A percentile compares a stretch with the other conserved stretches of the same genome.
Evolutionary conservation across 805 yeast species (phyloP).

Genomic region (Torulaspora delbrueckii): DNA sequence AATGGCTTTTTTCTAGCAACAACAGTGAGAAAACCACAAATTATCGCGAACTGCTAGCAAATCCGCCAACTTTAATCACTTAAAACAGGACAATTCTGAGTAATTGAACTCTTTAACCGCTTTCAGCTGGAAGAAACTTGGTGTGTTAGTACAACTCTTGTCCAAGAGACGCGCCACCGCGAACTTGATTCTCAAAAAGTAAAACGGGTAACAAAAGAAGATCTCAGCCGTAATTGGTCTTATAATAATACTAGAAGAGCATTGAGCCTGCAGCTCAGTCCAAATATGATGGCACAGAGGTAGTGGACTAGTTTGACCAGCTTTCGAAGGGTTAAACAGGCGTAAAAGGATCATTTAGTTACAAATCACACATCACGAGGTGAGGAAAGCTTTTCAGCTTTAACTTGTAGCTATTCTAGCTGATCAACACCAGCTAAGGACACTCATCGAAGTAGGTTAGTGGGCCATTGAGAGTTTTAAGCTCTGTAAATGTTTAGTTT

Average conservation of each 20-base stretch:
- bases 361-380: neutral
- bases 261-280: neutral
- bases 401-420: neutral
- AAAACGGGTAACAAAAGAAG: neutral
- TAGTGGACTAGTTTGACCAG: neutral
- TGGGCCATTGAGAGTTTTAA: neutral
- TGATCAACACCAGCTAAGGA: neutral
- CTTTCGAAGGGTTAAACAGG: neutral
- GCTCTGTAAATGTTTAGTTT: conserved; percentile 9
- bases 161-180: conserved; percentile 1
- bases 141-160: neutral
- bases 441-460: neutral
- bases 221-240: no score
- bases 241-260: neutral
- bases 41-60: neutral
- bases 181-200: neutral
- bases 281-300: neutral
- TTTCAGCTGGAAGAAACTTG: neutral
- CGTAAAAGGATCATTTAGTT: neutral
- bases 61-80: neutral
- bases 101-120: neutral
- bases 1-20: neutral
- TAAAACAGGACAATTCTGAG: neutral
- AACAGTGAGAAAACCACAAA: neutral
- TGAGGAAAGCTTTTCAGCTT: neutral